A percentile compares a stretch with the other conserved stretches of the same genome.
phyloP scores from a whole-genome alignment of 257 asterid species.

The Anisodus tanguticus region DNA sequence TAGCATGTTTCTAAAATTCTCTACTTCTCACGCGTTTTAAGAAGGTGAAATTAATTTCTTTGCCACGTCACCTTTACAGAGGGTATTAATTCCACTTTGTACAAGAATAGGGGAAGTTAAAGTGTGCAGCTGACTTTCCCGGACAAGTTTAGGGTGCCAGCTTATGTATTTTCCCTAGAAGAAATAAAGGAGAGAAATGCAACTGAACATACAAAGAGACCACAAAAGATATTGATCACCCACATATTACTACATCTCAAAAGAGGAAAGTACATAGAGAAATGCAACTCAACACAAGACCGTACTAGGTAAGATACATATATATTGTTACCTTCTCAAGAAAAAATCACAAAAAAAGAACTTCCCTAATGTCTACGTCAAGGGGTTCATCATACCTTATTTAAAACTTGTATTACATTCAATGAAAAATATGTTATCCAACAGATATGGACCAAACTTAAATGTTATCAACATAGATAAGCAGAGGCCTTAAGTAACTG shows the following conservation, averaged over 20 bases:
- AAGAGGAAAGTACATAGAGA: conserved; percentile 18
- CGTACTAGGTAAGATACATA: neutral
- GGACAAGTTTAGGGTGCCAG: neutral
- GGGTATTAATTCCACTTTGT: neutral
- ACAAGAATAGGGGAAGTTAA: neutral
- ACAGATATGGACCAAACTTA: neutral
- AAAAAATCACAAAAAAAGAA: neutral
- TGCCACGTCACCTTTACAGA: neutral
- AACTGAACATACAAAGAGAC: conserved; percentile 1
- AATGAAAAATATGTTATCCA: neutral
- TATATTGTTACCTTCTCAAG: neutral
- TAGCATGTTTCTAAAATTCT: neutral
- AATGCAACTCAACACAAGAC: neutral
- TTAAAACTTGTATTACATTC: neutral
- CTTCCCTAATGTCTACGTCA: neutral
- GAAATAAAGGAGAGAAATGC: neutral
- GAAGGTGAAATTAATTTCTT: neutral
- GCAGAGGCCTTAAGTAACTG: neutral
- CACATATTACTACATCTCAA: conserved; percentile 1
- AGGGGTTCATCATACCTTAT: neutral
- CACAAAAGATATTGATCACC: neutral
- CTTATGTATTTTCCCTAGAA: neutral
- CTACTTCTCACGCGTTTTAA: neutral
- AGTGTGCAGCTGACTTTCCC: neutral
- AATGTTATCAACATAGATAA: neutral